Evolutionary conservation across 768 basidiomycete species (phyloP).

Genomic region (Hebeloma cylindrosporum): DNA sequence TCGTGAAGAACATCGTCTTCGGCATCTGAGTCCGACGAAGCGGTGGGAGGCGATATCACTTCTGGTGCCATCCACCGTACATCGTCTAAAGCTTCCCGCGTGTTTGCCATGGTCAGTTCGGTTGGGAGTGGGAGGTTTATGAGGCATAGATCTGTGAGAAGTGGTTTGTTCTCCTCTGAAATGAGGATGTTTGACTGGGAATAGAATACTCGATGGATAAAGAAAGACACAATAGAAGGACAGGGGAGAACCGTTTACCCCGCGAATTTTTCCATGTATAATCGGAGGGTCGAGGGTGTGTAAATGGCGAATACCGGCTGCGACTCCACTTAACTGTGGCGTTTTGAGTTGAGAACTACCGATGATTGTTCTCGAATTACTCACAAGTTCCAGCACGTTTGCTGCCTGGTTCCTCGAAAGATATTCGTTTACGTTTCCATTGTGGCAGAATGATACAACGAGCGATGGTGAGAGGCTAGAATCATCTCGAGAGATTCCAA

Average conservation of each 20-base stretch:
- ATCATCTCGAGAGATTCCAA: not conserved
- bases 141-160: conserved; percentile 24
- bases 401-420: not conserved
- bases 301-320: too few species aligned
- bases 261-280: too few species aligned
- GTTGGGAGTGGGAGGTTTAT: conserved; percentile 9
- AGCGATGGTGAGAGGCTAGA: not conserved
- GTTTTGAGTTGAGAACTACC: not conserved
- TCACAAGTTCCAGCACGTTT: not conserved
- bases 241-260: not conserved
- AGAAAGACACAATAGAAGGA: not conserved
- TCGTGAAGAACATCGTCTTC: too few species aligned
- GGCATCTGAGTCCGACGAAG: too few species aligned
- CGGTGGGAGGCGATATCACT: not conserved
- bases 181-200: conserved; percentile 27
- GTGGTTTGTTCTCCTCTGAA: conserved; percentile 15
- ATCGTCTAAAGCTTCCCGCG: conserved; percentile 4
- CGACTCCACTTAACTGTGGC: too few species aligned
- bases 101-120: conserved; percentile 8
- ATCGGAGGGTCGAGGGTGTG: too few species aligned
- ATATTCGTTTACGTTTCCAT: conserved; percentile 5
- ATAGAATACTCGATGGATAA: not conserved
- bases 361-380: not conserved
- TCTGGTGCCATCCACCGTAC: conserved; percentile 29
- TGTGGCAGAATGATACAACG: not conserved